Percentiles rank a stretch among this genome's conserved stretches.
Evolutionary conservation across 1,139 yeast genomes (phyloP).

Genomic region (Zygosaccharomyces pseudobailii): DNA sequence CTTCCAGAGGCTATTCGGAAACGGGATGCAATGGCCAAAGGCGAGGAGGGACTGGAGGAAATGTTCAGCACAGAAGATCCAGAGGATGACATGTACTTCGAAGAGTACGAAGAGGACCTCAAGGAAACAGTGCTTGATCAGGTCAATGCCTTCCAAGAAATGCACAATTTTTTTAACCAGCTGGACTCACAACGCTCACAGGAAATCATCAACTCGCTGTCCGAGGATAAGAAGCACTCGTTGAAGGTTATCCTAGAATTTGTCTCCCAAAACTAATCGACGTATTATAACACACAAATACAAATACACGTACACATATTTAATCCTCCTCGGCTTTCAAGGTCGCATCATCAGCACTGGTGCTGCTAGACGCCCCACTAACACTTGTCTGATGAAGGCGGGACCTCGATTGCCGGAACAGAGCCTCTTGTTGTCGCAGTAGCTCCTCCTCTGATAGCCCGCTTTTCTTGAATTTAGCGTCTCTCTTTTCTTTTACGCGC

Average conservation of each 20-base stretch:
- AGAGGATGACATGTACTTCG: conserved; percentile 43
- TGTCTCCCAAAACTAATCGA: conserved; percentile 21
- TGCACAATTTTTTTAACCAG: conserved; percentile 31
- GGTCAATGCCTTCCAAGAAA: conserved; percentile 56
- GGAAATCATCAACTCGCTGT: conserved; percentile 28
- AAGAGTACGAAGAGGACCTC: conserved; percentile 53
- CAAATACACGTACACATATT: neutral
- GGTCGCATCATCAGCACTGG: conserved; percentile 13
- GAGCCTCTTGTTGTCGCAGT: conserved; percentile 84
- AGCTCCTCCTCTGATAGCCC: conserved; percentile 91
- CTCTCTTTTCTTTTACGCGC: conserved; percentile 86
- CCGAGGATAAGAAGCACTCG: conserved; percentile 30
- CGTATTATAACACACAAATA: neutral
- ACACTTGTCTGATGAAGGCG: conserved; percentile 48
- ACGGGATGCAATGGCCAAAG: conserved; percentile 52
- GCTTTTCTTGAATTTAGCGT: conserved; percentile 87
- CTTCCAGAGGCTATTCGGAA: conserved; percentile 69
- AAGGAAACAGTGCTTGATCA: conserved; percentile 73
- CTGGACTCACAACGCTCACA: conserved; percentile 36
- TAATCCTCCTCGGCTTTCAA: conserved; percentile 13
- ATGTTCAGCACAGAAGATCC: conserved; percentile 37
- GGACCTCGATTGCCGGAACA: conserved; percentile 84
- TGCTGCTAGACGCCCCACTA: conserved; percentile 13
- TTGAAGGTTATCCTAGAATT: conserved; percentile 32
- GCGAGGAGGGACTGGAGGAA: conserved; percentile 39